Base-by-base conservation (phyloP, 1,284 basidiomycete genomes). In the Mycena citricolor region DNA sequence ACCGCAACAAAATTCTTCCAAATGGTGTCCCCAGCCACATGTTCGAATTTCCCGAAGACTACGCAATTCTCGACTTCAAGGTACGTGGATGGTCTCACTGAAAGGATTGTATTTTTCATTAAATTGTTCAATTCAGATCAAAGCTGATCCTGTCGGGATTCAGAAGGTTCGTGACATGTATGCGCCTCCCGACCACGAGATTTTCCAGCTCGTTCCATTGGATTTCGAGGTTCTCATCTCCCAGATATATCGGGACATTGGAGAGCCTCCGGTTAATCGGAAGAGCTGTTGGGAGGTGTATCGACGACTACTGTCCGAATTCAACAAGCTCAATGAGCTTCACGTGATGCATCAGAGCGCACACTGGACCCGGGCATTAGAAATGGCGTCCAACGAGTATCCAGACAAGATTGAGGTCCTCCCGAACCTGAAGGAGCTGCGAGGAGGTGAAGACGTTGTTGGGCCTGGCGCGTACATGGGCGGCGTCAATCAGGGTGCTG, bases 1-100 rank as follows among this genome's bases (percentile, higher is more conserved):
- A 66, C 40, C 43, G 48, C 16, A 40, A 64, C 44, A 70, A 68
- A 42, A 31, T 64, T 22, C 48, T 68, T 5, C 67, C 67, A 4
- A 55, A 61, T 42, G 65, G 66, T 10, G 54, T 61, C 6, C 43
- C 43, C 10, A 44, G 39, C 16, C 17, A 38, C 14, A 44, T 44
- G 20, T 32, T 21, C n/a, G 44, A 40, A 14, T 20, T n/a, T 21
- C 34, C 44, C 2, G 25, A 20, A 4, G 39, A 47, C 10, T 47
- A 36, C 28, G 38, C 34, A 3, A 28, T 35, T 5, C 23, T 44
- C 13, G 43, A 44, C 17, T 45, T 45, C 26, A 45, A 45, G 43
- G 43, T 28, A n/a, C 2, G 13, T 17, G 10, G 8, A 24, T 24
- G 8, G 4, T 6, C 32, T 24, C 19, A 5, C 14, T n/a, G n/a